These are phyloP conservation scores for Mycothermus thermophilus DNA, from an alignment of 495 filamentous ascomycete genomes.

Conservation along the genomic window DNA sequence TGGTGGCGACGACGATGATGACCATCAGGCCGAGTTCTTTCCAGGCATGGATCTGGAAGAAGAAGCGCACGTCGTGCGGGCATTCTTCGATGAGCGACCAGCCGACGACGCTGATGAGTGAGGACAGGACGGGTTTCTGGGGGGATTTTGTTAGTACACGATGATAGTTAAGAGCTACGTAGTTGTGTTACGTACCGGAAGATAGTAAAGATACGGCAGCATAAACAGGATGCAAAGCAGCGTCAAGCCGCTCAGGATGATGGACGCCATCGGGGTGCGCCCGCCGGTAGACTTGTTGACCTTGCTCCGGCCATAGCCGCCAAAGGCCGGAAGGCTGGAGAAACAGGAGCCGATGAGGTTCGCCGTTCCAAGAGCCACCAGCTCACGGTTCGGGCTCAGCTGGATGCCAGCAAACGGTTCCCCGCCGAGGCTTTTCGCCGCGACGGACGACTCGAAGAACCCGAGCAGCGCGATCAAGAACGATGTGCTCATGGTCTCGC, in stretches of 20 bases:
- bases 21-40: conserved; percentile 75
- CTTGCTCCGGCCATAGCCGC: conserved; percentile 91
- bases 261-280: conserved; percentile 79
- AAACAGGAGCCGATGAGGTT: conserved; percentile 88
- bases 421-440: conserved; percentile 72
- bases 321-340: conserved; percentile 82
- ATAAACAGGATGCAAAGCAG: conserved; percentile 66
- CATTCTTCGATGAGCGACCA: conserved; percentile 92
- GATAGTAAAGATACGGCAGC: conserved; percentile 83
- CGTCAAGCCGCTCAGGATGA: conserved; percentile 72
- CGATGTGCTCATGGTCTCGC: conserved; percentile 78
- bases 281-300: conserved; percentile 87
- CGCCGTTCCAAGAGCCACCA: conserved; percentile 81
- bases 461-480: conserved; percentile 90
- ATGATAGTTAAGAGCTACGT: too few species aligned
- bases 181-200: conserved; percentile 52
- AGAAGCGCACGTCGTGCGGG: conserved; percentile 82
- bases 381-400: conserved; percentile 83
- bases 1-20: conserved; percentile 78
- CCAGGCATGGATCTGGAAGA: conserved; percentile 71
- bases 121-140: conserved; percentile 82
- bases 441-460: conserved; percentile 98
- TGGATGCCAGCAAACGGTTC: conserved; percentile 56
- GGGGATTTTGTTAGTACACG: background rate
- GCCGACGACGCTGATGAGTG: conserved; percentile 92